Conservation (phyloP, 495 filamentous ascomycete genomes). For the Trichoderma erinaceum region DNA sequence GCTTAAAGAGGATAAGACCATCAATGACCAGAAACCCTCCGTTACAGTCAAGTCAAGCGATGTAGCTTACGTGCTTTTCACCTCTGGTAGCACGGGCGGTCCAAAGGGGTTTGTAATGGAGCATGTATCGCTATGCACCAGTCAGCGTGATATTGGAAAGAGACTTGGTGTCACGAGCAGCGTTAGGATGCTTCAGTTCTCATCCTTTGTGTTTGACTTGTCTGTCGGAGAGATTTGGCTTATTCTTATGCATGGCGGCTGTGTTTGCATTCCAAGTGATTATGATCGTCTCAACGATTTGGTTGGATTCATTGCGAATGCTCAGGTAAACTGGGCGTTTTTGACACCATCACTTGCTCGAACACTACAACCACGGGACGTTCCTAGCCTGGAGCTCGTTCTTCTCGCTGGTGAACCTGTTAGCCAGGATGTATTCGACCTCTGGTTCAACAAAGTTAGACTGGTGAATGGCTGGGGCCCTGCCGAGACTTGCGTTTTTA, state of each 20-base stretch:
- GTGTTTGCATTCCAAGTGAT: constrained; percentile 45
- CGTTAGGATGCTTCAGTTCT: constrained; percentile 55
- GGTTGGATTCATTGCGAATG: constrained; percentile 35
- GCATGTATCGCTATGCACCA: constrained; percentile 23
- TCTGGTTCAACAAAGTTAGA: not conserved
- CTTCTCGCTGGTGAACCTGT: constrained; percentile 34
- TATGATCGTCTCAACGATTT: constrained; percentile 33
- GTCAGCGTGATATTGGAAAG: constrained; percentile 25
- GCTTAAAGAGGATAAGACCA: not conserved
- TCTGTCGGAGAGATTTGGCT: constrained; percentile 62
- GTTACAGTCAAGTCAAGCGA: constrained; percentile 29
- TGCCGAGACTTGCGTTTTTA: constrained; percentile 32
- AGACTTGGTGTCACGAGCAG: constrained; percentile 34
- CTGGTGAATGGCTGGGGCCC: constrained; percentile 52
- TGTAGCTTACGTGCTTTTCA: constrained; percentile 49
- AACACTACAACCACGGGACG: constrained; percentile 32
- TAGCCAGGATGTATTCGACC: constrained; percentile 12
- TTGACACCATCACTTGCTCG: constrained; percentile 39
- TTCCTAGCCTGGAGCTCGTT: constrained; percentile 40
- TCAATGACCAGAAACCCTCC: constrained; percentile 35
- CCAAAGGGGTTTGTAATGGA: constrained; percentile 41
- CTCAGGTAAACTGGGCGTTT: constrained; percentile 46
- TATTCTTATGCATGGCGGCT: constrained; percentile 50
- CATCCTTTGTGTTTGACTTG: constrained; percentile 58
- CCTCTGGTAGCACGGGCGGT: constrained; percentile 43